Evolutionary conservation across 495 filamentous ascomycete species (phyloP), one percentile per base, ranked within the genome.

Genomic region (Tuber melanosporum): DNA sequence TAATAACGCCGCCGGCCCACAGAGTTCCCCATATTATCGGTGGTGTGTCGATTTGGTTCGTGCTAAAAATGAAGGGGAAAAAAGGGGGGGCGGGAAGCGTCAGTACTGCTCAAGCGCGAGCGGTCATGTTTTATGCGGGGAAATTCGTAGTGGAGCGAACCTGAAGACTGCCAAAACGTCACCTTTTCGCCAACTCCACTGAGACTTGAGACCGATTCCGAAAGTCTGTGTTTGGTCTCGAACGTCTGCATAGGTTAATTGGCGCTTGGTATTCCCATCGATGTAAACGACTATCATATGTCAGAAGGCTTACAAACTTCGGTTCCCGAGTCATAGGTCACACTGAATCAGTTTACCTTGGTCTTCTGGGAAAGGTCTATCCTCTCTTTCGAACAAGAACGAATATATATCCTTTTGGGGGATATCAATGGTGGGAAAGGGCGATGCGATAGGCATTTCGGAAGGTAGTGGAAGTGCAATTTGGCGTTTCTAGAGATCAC

Each of bases 1-100:
- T 93, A 26, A 93, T 83, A 71, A 91, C 86, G 32, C 93, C 95
- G 70, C 94, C 95, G 0, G 94, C 92, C 92, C 93, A 98, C 79
- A 91, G 90, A 15, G 88, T 86, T 39, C 94, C 95, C 88, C 92
- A 94, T 83, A 87, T 92, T 71, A 95, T 84, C 6, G 87, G 85
- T 32, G 91, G 88, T 46, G 90, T 90, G 83, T 95, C 92, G 79
- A 95, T 90, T 81, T 87, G 89, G 82, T 95, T 97, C 70, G 93
- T 91, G 4, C 90, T 90, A 83, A 86, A 86, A 89, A 42, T 39
- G 22, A 3, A 15, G 22, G 39, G 22, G 17, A 36, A 14, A 49
- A 49, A 4, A 7, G 20, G 9, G 52, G 26, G 26, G 57, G 32
- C 32, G 26, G 26, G 12, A 66, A 4, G 57, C n/a, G 14, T 66